These are phyloP conservation scores for Monosporascus sp. DNA, from an alignment of 2,329 filamentous ascomycete genomes.

Conservation along the genomic window DNA sequence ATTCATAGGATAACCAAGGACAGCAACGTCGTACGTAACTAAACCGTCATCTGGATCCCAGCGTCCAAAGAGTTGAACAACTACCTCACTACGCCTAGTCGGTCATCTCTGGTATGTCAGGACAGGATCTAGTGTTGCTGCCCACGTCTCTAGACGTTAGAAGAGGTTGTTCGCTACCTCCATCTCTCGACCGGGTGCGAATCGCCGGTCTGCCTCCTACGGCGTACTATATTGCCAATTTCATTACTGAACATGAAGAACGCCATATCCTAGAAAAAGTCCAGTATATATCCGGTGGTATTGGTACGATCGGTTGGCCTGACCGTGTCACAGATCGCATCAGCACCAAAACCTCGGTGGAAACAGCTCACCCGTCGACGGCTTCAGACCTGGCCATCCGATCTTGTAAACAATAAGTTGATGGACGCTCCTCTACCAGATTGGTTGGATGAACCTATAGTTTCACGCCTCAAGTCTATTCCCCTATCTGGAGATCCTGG, in stretches of 20 bases:
- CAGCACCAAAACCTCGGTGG: conserved; percentile 73
- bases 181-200: conserved; percentile 44
- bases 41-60: not conserved
- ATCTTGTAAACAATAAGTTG: conserved; percentile 72
- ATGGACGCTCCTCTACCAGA: conserved; percentile 67
- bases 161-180: conserved; percentile 32
- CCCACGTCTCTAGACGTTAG: not conserved
- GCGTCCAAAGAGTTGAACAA: not conserved
- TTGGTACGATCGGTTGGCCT: conserved; percentile 21
- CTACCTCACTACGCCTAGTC: not conserved
- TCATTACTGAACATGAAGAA: conserved; percentile 76
- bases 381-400: conserved; percentile 84
- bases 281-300: conserved; percentile 1
- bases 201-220: conserved; percentile 54
- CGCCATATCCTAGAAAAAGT: conserved; percentile 65
- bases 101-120: too few species aligned
- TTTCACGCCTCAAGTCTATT: conserved; percentile 54
- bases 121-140: too few species aligned
- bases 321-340: conserved; percentile 47
- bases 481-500: conserved; percentile 29
- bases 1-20: too few species aligned
- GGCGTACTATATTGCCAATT: conserved; percentile 82
- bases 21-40: not conserved
- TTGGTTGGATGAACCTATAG: conserved; percentile 69
- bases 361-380: conserved; percentile 82